These are phyloP conservation scores for Martiniozyma abietophila DNA, from an alignment of 805 yeast genomes.

Conservation along the genomic window DNA sequence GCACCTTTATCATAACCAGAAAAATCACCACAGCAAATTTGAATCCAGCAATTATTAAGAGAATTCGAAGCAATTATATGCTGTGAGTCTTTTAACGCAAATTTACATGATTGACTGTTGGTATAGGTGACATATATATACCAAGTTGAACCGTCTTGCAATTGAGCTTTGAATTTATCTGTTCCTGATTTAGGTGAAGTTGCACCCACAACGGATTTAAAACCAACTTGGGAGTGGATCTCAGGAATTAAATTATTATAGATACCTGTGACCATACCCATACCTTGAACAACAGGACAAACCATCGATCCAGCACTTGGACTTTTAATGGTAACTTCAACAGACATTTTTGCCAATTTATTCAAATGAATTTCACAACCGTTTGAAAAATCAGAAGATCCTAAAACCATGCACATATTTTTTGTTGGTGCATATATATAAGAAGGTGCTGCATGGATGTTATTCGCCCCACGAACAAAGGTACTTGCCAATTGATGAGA, in stretches of 20 bases:
- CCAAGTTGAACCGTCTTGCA: constrained; percentile 39
- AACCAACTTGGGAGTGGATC: constrained; percentile 38
- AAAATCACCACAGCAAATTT: constrained; percentile 36
- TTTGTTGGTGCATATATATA: constrained; percentile 47
- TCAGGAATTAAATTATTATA: constrained; percentile 37
- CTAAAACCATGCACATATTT: constrained; percentile 48
- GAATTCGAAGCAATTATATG: constrained; percentile 31
- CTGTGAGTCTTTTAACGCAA: constrained; percentile 26
- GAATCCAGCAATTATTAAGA: constrained; percentile 35
- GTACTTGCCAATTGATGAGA: constrained; percentile 42
- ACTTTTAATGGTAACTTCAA: constrained; percentile 33
- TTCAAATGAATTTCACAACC: constrained; percentile 34
- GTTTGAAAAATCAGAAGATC: constrained; percentile 39
- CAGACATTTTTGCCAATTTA: constrained; percentile 43
- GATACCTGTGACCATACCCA: constrained; percentile 47
- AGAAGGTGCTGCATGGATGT: constrained; percentile 40
- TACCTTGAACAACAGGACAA: constrained; percentile 48
- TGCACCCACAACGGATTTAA: constrained; percentile 30
- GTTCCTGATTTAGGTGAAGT: constrained; percentile 24
- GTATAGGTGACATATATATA: constrained; percentile 35
- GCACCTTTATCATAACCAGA: constrained; percentile 53
- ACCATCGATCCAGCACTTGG: constrained; percentile 29
- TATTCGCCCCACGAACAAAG: constrained; percentile 37
- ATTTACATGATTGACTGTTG: constrained; percentile 16
- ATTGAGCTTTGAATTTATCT: constrained; percentile 31